Percentiles rank a stretch among this genome's conserved stretches.
Conservation (phyloP, 2,329 filamentous ascomycete genomes). For the Penicillium digitatum region DNA sequence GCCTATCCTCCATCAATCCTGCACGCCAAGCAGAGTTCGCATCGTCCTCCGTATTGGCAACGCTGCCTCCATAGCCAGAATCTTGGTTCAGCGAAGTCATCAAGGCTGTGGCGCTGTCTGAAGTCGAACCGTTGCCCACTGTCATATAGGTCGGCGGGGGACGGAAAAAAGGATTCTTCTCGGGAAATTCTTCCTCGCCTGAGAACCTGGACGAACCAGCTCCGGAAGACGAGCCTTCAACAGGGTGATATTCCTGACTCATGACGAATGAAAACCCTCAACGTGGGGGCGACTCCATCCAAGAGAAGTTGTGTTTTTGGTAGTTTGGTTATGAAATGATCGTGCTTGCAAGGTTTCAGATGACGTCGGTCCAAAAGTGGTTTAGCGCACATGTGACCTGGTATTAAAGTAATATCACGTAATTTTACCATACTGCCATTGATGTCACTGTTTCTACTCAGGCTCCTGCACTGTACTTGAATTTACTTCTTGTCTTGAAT, state of each 20-base stretch:
- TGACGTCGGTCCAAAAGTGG: constrained; percentile 22
- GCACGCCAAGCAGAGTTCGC: constrained; percentile 51
- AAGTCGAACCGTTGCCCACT: constrained; percentile 75
- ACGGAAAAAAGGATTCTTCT: constrained; percentile 28
- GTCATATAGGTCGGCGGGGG: constrained; percentile 72
- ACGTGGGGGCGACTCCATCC: constrained; percentile 15
- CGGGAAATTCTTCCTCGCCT: constrained; percentile 25
- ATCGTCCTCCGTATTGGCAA: constrained; percentile 51
- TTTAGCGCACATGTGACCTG: constrained; percentile 28
- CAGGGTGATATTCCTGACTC: constrained; percentile 44
- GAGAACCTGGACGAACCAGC: constrained; percentile 36
- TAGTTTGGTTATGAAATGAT: constrained; percentile 21
- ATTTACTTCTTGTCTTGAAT: background rate
- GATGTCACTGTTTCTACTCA: constrained; percentile 25
- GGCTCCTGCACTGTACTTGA: constrained; percentile 8
- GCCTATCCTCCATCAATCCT: constrained; percentile 55
- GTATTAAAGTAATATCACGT: constrained; percentile 13
- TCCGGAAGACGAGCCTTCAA: constrained; percentile 31
- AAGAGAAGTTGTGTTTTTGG: constrained; percentile 5
- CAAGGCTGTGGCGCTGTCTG: constrained; percentile 74
- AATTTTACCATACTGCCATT: constrained; percentile 16
- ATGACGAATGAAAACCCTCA: constrained; percentile 27
- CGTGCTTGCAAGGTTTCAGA: constrained; percentile 17
- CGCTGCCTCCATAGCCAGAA: constrained; percentile 86
- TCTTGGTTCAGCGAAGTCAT: constrained; percentile 80